Conservation (phyloP, 306 rosid species). For the Sindora glabra region DNA sequence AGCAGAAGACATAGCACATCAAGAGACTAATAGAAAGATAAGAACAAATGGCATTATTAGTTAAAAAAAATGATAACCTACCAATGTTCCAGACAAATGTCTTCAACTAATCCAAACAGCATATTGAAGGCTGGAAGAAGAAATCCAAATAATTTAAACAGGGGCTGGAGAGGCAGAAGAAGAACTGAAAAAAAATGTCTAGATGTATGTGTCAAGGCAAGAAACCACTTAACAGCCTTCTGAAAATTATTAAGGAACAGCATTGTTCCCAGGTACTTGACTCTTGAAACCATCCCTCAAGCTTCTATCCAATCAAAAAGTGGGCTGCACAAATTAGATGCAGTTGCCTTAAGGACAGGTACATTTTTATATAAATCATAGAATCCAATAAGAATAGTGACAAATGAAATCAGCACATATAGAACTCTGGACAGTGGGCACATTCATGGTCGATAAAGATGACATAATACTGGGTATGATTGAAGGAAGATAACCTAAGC, state of each 20-base stretch:
- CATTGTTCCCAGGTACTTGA: slow-evolving; percentile 94
- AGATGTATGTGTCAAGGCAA: slow-evolving; percentile 41
- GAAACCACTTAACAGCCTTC: slow-evolving; percentile 77
- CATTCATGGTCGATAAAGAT: slow-evolving; percentile 99
- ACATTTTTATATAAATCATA: slow-evolving; percentile 93
- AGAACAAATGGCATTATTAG: no score
- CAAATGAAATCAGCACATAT: slow-evolving; percentile 67
- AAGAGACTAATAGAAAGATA: background rate
- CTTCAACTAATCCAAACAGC: slow-evolving; percentile 36
- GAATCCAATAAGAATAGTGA: slow-evolving; percentile 89
- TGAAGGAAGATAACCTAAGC: slow-evolving; percentile 95
- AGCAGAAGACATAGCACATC: background rate
- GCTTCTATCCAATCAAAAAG: slow-evolving; percentile 93
- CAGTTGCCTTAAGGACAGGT: slow-evolving; percentile 90
- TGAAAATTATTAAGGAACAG: slow-evolving; percentile 79
- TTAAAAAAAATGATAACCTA: slow-evolving; percentile 36
- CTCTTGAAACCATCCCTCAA: slow-evolving; percentile 94
- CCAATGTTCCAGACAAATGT: slow-evolving; percentile 61
- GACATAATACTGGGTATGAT: slow-evolving; percentile 85
- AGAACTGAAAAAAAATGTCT: slow-evolving; percentile 61
- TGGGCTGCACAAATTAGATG: slow-evolving; percentile 84
- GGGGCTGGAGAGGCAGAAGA: slow-evolving; percentile 63
- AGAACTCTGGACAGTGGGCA: slow-evolving; percentile 80
- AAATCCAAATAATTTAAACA: slow-evolving; percentile 48
- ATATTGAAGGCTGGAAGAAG: slow-evolving; percentile 58